These are phyloP conservation scores for Brassica incana DNA, from an alignment of 345 rosid genomes.

Conservation along the genomic window DNA sequence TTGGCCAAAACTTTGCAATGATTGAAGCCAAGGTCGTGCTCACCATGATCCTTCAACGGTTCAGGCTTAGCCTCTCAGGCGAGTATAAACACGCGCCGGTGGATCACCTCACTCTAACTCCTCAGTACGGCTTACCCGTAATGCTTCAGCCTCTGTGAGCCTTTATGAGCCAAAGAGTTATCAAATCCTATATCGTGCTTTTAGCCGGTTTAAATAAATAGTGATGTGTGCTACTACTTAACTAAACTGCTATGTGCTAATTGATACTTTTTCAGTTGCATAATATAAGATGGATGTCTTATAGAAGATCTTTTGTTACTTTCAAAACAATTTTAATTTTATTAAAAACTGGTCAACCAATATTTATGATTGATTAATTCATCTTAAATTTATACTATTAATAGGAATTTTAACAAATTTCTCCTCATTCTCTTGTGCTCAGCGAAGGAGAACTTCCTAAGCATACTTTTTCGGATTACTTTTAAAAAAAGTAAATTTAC, in stretches of 20 bases:
- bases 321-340: too few relatives aligned
- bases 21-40: slow-evolving; percentile 33
- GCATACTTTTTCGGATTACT: too few relatives aligned
- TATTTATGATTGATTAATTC: too few relatives aligned
- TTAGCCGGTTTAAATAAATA: background rate
- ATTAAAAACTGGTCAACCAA: too few relatives aligned
- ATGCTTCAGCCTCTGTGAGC: slow-evolving; percentile 33
- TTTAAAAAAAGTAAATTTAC: too few relatives aligned
- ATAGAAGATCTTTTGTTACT: too few relatives aligned
- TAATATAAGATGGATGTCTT: too few relatives aligned
- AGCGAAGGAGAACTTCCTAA: too few relatives aligned
- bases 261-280: background rate
- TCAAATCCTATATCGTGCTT: background rate
- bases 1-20: slow-evolving; percentile 55
- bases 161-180: background rate
- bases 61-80: slow-evolving; percentile 37
- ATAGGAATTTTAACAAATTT: too few relatives aligned
- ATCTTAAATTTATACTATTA: too few relatives aligned
- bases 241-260: background rate
- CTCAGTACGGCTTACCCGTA: slow-evolving; percentile 46
- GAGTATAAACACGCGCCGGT: slow-evolving; percentile 51
- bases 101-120: slow-evolving; percentile 37
- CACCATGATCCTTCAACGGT: slow-evolving; percentile 48
- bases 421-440: too few relatives aligned
- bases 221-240: background rate